phyloP scores from a whole-genome alignment of 148 eudicot species.

The Cornus suecica region DNA sequence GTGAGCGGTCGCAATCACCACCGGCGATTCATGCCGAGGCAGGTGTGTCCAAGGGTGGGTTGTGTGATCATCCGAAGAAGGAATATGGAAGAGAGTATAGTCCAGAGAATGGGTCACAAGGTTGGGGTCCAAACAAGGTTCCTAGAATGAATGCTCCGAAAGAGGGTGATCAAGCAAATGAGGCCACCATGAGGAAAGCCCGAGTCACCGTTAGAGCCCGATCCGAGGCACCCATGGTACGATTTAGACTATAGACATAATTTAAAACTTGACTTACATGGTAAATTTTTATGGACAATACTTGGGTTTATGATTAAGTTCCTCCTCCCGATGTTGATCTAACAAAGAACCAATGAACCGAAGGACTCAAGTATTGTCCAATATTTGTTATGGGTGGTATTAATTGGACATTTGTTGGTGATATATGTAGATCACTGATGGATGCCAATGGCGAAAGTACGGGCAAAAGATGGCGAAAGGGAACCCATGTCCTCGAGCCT shows the following conservation, averaged over 20 bases:
- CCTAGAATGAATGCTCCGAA: slow-evolving; percentile 5
- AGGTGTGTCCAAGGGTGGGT: slow-evolving; percentile 3
- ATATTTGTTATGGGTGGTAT: neutral
- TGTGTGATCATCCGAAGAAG: slow-evolving; percentile 1
- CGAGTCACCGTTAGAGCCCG: slow-evolving; percentile 32
- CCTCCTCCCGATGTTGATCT: too few relatives aligned
- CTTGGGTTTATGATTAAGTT: too few relatives aligned
- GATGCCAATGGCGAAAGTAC: slow-evolving; percentile 32
- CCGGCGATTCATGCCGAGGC: neutral
- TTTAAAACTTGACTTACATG: too few relatives aligned
- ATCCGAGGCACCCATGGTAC: slow-evolving; percentile 31
- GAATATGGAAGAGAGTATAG: slow-evolving; percentile 14
- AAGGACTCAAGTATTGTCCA: too few relatives aligned
- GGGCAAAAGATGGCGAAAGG: slow-evolving; percentile 35
- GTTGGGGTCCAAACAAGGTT: slow-evolving; percentile 12
- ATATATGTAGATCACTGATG: slow-evolving; percentile 25
- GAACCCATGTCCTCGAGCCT: slow-evolving; percentile 34
- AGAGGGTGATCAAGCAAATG: slow-evolving; percentile 21
- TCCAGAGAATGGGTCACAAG: slow-evolving; percentile 8
- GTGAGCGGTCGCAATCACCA: slow-evolving; percentile 14
- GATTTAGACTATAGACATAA: too few relatives aligned
- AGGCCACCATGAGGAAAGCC: slow-evolving; percentile 32
- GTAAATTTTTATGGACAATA: too few relatives aligned
- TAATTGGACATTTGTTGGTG: neutral
- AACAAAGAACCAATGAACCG: too few relatives aligned